Evolutionary conservation across 2,329 filamentous ascomycete species (phyloP), one percentile per base, ranked within the genome.

Genomic region (Helminthosporium solani): DNA sequence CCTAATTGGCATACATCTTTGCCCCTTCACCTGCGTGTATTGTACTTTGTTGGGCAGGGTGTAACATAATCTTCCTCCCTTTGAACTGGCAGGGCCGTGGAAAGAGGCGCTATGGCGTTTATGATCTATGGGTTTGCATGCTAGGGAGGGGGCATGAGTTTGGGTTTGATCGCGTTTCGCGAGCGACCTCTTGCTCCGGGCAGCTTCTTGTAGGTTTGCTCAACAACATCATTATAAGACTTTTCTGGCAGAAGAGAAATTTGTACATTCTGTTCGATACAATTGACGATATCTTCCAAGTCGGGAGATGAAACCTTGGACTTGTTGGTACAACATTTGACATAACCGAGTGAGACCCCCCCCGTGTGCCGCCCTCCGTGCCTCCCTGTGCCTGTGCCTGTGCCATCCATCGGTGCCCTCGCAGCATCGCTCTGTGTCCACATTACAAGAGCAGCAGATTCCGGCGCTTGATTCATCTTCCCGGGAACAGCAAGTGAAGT

Each of bases 21-120:
- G 35, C 19, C 21, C 21, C 18, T 25, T 12, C n/a, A 19, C 18
- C 16, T 44, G 44, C 15, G 16, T 38, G 36, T 50, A 34, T 41
- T 53, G 46, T 53, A 56, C 35, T 33, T 40, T 21, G 5, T 21
- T 47, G 15, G 19, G 50, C 45, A 47, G 33, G 36, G 30, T 50
- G 49, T 50, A 48, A 39, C 23, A 38, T 48, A 47, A 19, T 44
- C 34, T 49, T 25, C n/a, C n/a, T n/a, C n/a, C n/a, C n/a, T n/a
- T n/a, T n/a, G n/a, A n/a, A n/a, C n/a, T n/a, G 40, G 25, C 12
- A 15, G n/a, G 11, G 33, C 23, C n/a, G 18, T 34, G 31, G 14
- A 33, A 7, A 12, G 27, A 8, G 45, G 40, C 34, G 25, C 28
- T 9, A 19, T 8, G 21, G 15, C 33, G 41, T 33, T 37, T 34